phyloP scores from a whole-genome alignment of 208 protist species.

The Cochliopodium minus region DNA sequence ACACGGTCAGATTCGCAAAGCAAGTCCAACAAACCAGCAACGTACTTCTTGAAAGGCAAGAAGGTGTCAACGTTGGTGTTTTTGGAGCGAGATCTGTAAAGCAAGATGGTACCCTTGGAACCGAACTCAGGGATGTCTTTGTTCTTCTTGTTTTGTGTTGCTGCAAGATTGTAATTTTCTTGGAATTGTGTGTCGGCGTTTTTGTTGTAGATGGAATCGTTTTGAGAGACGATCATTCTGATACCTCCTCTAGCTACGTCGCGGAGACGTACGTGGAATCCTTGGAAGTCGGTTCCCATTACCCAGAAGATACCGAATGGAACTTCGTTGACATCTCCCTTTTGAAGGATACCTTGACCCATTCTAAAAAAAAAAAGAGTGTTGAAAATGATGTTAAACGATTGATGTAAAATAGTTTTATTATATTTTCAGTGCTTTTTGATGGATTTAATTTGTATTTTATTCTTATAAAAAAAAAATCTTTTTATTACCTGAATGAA shows the following conservation, averaged over 20 bases:
- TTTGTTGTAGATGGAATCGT: conserved; percentile 51
- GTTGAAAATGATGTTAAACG: no score
- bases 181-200: conserved; percentile 73
- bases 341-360: no score
- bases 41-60: conserved; percentile 68
- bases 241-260: conserved; percentile 81
- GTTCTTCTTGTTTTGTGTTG: conserved; percentile 81
- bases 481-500: conserved; percentile 64
- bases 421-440: conserved; percentile 10
- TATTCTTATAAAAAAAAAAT: conserved; percentile 44
- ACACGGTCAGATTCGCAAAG: conserved; percentile 51
- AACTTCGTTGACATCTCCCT: conserved; percentile 33
- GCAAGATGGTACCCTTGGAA: conserved; percentile 75
- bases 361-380: no score
- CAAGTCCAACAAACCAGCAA: conserved; percentile 71
- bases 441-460: no score
- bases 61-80: background rate
- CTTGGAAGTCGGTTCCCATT: conserved; percentile 67
- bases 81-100: conserved; percentile 20
- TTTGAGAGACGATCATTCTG: conserved; percentile 68
- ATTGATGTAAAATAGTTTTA: no score
- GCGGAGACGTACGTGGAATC: conserved; percentile 83
- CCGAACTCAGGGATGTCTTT: conserved; percentile 89
- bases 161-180: conserved; percentile 86
- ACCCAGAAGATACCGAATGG: conserved; percentile 75